A percentile compares a stretch with the other conserved stretches of the same genome.
Conservation (phyloP, 345 rosid genomes). For the Ricinus communis region DNA sequence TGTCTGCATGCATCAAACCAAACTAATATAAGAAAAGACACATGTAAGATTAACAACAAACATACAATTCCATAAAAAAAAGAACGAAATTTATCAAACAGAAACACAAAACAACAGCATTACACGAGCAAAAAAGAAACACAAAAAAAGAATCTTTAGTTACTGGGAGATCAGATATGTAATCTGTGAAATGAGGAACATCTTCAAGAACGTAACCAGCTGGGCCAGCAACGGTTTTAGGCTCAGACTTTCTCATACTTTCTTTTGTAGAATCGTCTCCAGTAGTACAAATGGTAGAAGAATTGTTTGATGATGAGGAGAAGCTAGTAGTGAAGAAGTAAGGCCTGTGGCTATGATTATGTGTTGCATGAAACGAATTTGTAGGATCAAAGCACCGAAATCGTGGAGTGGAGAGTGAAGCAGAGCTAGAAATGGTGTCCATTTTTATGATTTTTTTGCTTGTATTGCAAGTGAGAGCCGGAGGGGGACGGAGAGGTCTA, state of each 20-base stretch:
- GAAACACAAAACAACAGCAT: background rate
- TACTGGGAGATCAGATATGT: constrained; percentile 43
- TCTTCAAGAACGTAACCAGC: constrained; percentile 53
- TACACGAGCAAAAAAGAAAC: background rate
- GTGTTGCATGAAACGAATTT: too few species aligned
- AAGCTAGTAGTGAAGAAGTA: too few species aligned
- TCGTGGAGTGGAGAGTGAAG: constrained; percentile 31
- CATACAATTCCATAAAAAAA: too few species aligned
- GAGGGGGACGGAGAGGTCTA: background rate
- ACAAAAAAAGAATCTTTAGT: background rate
- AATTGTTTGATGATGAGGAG: too few species aligned
- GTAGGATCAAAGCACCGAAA: constrained; percentile 48
- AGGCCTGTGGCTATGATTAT: too few species aligned
- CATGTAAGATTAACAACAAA: too few species aligned
- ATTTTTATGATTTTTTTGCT: constrained; percentile 9
- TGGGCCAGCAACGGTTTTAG: constrained; percentile 38
- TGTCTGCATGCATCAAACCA: too few species aligned
- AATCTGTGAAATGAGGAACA: constrained; percentile 54
- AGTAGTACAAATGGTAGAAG: too few species aligned
- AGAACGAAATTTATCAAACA: too few species aligned
- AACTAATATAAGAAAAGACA: too few species aligned
- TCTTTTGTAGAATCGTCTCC: background rate
- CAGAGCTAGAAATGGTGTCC: constrained; percentile 42
- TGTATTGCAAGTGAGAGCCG: background rate
- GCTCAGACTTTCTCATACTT: constrained; percentile 13